Evolutionary conservation across 495 filamentous ascomycete species (phyloP).

Genomic region (Aspergillus biplanus): DNA sequence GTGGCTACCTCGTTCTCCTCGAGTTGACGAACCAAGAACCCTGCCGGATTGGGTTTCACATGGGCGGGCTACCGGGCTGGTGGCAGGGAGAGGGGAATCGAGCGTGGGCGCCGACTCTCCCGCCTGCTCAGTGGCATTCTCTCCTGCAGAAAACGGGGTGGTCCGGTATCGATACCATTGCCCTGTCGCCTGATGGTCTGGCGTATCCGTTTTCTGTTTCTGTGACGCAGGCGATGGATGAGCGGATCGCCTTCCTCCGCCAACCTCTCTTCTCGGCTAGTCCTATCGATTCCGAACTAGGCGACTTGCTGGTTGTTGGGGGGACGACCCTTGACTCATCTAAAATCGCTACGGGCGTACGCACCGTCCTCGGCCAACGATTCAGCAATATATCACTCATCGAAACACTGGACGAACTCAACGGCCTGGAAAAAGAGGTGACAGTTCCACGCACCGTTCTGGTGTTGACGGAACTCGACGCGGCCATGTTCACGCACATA

Average conservation of each 20-base stretch:
- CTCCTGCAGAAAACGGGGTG: conserved; percentile 45
- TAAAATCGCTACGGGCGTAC: not conserved
- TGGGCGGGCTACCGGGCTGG: not conserved
- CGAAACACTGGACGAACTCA: not conserved
- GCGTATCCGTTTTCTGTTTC: conserved; percentile 36
- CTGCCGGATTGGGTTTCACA: not conserved
- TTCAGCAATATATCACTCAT: not conserved
- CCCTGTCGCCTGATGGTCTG: conserved; percentile 1
- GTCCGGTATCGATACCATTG: conserved; percentile 45
- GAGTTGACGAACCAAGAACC: not conserved
- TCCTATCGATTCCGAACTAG: not conserved
- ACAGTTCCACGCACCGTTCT: not conserved
- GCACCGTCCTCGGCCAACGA: too few relatives aligned
- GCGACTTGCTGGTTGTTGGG: not conserved
- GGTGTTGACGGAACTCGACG: not conserved
- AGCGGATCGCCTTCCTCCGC: conserved; percentile 31
- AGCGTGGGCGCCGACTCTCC: too few relatives aligned
- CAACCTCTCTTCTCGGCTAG: conserved; percentile 14
- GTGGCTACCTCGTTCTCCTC: conserved; percentile 25
- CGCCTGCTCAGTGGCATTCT: too few relatives aligned
- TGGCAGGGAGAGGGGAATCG: not conserved
- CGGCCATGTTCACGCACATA: not conserved
- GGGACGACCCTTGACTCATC: conserved; percentile 14
- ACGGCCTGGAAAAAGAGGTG: not conserved
- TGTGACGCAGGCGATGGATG: conserved; percentile 46